These are phyloP conservation scores for Pyrrhoderma lamaoense DNA, from an alignment of 1,284 basidiomycete genomes.

Conservation along the genomic window DNA sequence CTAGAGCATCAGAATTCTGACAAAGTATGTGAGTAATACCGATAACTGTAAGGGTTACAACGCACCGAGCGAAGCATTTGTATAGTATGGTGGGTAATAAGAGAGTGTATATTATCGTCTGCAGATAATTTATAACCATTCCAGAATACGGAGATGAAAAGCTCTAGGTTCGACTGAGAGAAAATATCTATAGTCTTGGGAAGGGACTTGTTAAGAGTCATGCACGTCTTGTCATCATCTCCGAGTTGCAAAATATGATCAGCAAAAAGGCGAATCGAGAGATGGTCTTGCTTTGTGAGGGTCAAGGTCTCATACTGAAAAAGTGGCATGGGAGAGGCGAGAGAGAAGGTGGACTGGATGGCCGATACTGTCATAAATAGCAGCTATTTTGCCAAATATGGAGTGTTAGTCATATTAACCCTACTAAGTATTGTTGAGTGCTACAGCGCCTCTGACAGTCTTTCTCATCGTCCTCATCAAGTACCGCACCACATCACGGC, in stretches of 20 bases:
- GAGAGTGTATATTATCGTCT: conserved; percentile 39
- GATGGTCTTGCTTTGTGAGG: background rate
- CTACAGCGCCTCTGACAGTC: background rate
- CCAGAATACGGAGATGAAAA: conserved; percentile 47
- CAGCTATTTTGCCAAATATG: no score
- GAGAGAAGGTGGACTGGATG: no score
- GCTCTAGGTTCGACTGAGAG: conserved; percentile 40
- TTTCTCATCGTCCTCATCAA: conserved; percentile 14
- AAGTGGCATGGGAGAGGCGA: conserved; percentile 9
- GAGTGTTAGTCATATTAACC: no score
- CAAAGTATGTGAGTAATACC: no score
- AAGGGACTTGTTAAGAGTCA: conserved; percentile 31
- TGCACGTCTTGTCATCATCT: conserved; percentile 7
- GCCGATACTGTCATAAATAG: no score
- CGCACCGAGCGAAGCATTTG: conserved; percentile 45
- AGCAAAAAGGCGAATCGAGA: conserved; percentile 4
- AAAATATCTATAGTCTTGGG: conserved; percentile 46
- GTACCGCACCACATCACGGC: conserved; percentile 6
- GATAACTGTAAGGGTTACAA: conserved; percentile 5
- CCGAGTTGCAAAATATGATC: conserved; percentile 6
- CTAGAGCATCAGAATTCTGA: conserved; percentile 52
- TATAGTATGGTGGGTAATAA: conserved; percentile 41
- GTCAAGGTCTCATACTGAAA: conserved; percentile 4
- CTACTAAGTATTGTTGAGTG: background rate
- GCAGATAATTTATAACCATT: conserved; percentile 36